Evolutionary conservation across 208 protist species (phyloP).

Genomic region (Acanthamoeba lenticulata): DNA sequence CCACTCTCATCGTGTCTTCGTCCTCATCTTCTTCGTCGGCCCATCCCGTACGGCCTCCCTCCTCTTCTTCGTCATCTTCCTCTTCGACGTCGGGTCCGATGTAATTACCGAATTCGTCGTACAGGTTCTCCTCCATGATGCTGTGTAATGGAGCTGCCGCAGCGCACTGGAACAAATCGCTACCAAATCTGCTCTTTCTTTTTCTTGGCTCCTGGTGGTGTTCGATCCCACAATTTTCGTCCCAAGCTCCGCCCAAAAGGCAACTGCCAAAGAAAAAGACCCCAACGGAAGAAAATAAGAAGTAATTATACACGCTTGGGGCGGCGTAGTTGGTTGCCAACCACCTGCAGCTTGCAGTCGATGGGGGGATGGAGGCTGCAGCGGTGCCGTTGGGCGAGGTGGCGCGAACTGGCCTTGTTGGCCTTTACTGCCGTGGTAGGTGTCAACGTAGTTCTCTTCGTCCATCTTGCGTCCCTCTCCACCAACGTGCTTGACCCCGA

Average conservation of each 20-base stretch:
- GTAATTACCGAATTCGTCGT: slow-evolving; percentile 96
- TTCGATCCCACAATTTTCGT: background rate
- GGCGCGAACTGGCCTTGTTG: background rate
- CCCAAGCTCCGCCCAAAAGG: too few species aligned
- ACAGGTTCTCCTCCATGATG: slow-evolving; percentile 84
- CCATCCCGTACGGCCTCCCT: slow-evolving; percentile 72
- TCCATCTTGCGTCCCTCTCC: background rate
- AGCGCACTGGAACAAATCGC: background rate
- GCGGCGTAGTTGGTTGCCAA: background rate
- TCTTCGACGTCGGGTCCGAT: slow-evolving; percentile 89
- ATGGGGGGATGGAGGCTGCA: background rate
- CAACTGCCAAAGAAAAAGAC: too few species aligned
- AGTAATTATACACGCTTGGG: background rate
- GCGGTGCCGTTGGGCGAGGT: background rate
- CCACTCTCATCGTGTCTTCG: slow-evolving; percentile 38
- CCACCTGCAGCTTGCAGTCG: background rate
- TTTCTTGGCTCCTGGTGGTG: background rate
- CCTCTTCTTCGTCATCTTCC: slow-evolving; percentile 74
- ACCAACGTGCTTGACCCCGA: background rate
- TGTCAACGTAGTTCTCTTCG: background rate
- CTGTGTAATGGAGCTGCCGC: background rate
- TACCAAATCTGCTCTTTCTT: background rate
- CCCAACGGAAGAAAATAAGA: background rate
- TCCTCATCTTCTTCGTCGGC: slow-evolving; percentile 33
- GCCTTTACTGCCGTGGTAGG: background rate